Evolutionary conservation across 2,329 filamentous ascomycete species (phyloP), one percentile per base, ranked within the genome.

Genomic region (Septoria petroselini): DNA sequence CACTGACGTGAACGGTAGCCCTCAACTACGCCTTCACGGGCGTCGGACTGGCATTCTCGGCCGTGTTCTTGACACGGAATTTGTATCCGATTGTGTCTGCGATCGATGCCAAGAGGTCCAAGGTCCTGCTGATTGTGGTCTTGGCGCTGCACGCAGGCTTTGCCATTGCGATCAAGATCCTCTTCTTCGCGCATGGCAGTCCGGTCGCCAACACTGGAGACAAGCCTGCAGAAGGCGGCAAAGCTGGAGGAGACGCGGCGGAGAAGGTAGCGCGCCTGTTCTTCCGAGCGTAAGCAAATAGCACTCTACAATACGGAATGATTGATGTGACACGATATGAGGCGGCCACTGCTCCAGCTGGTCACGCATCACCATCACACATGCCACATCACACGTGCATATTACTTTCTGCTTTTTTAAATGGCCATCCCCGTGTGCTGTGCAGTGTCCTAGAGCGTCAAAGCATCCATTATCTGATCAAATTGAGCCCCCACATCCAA

Each of bases 1-100:
- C 38, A 45, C 57, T 62, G 38, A 62, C 50, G 7, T 5, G n/a
- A 29, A 27, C 25, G 9, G 25, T 52, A 71, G 70, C 89, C 48
- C 80, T 98, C 59, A 98, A 98, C 75, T 97, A 88, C 80, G 81
- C 89, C 14, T 95, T 98, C 69, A 91, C 96, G 12, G 90, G 81
- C 23, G 77, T 96, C 57, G 90, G 90, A 27, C 91, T 91, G 68
- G 88, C 80, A 34, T 72, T 91, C 63, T 90, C 85, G n/a, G 86
- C 88, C 11, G 80, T 83, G 50, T 95, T 95, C 73, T 71, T 95
- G 44, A 75, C 95, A 58, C 80, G 90, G 61, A 95, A 95, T 70
- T 70, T 95, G 31, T 76, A 75, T 70, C 93, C 93, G 1, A 87
- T 98, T 14, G 80, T 98, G 54, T 93, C 84, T 69, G 91, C 91